phyloP scores from a whole-genome alignment of 2,329 filamentous ascomycete species.

The Onygenales sp. region DNA sequence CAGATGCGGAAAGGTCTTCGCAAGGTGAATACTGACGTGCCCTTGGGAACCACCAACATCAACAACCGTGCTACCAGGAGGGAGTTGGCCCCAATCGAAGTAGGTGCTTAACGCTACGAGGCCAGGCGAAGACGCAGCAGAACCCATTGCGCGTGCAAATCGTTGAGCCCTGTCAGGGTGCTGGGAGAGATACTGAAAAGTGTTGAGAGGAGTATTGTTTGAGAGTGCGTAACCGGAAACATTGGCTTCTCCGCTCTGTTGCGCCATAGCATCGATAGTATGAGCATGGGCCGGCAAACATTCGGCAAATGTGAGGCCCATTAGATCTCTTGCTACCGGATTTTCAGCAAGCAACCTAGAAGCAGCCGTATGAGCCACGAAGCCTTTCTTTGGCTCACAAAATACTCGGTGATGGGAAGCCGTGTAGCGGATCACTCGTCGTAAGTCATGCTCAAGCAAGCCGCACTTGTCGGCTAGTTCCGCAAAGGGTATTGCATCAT shows the following conservation, averaged over 20 bases:
- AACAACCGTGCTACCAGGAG: slow-evolving; percentile 22
- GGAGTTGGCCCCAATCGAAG: neutral
- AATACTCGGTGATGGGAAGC: slow-evolving; percentile 9
- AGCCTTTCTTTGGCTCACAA: slow-evolving; percentile 6
- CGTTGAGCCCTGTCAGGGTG: slow-evolving; percentile 8
- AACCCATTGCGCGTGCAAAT: slow-evolving; percentile 10
- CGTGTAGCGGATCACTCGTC: slow-evolving; percentile 12
- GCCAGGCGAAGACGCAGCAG: neutral
- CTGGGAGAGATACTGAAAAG: slow-evolving; percentile 6
- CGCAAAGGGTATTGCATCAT: slow-evolving; percentile 8
- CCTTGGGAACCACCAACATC: slow-evolving; percentile 26
- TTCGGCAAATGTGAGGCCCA: slow-evolving; percentile 6
- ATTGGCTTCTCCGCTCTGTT: slow-evolving; percentile 4
- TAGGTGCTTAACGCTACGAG: neutral
- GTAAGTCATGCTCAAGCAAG: slow-evolving; percentile 7
- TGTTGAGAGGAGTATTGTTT: slow-evolving; percentile 6
- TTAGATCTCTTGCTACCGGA: neutral
- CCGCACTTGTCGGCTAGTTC: slow-evolving; percentile 7
- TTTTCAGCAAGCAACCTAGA: slow-evolving; percentile 4
- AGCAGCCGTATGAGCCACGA: slow-evolving; percentile 9
- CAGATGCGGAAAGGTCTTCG: slow-evolving; percentile 33
- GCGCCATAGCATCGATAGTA: slow-evolving; percentile 1
- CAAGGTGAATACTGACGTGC: slow-evolving; percentile 20
- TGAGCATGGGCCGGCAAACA: slow-evolving; percentile 1
- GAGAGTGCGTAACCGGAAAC: slow-evolving; percentile 1